Base-by-base conservation (phyloP, 2,329 filamentous ascomycete species). In the Sodiomyces alkalinus region DNA sequence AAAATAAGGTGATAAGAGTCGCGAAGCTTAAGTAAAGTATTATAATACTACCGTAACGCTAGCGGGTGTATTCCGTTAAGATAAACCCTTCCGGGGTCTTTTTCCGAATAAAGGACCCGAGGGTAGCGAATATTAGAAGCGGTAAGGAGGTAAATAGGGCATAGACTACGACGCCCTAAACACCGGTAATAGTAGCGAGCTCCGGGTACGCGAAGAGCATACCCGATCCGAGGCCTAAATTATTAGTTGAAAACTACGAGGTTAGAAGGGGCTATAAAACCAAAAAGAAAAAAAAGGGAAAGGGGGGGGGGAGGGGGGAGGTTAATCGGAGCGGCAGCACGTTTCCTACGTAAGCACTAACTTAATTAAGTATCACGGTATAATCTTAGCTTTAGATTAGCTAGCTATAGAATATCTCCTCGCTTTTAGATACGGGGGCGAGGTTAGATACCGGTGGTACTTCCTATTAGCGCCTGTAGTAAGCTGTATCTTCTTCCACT, bases 261-360 rank as follows among this genome's bases (percentile, higher is more conserved):
- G 31, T 32, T 38, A 13, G 13, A 7, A 9, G 12, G 9, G 26
- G 14, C n/a, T 6, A 16, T n/a, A n/a, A n/a, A n/a, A n/a, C n/a
- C n/a, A 17, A n/a, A 9, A 14, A 6, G 37, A 41, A 43, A 30
- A 36, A 38, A 30, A 41, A 41, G 37, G 38, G 35, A 32, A 30
- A 37, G 41, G 40, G 37, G n/a, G n/a, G n/a, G 25, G 38, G 28
- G 32, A 35, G 37, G 35, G 42, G 40, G 42, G 45, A 49, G 44
- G 42, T 47, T 51, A 53, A 50, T 58, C 55, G 60, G 72, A 82
- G 80, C 80, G 80, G 80, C 80, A 86, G 79, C 80, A 87, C 81
- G 68, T 86, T 87, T 80, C 81, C 76, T 81, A 87, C 81, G 81
- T 81, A 90, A 90, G 81, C 78, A 85, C 87, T 90, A 87, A 81